Conservation (phyloP, 225 moss, liverwort and hornwort species). For the Takakia lepidozioides region DNA sequence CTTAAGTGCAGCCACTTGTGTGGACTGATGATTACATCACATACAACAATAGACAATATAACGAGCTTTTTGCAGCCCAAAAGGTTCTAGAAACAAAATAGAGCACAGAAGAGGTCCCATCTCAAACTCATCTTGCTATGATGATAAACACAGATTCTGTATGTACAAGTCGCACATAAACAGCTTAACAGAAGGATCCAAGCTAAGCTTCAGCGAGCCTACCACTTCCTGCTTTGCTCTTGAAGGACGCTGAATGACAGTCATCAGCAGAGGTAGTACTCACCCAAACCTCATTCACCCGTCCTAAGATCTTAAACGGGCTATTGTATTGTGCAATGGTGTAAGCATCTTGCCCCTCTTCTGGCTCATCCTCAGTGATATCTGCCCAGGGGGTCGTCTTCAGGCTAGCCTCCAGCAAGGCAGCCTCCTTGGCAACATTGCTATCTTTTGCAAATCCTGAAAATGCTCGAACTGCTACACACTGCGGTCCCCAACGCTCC, state of each 20-base stretch:
- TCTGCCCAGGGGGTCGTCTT: constrained; percentile 43
- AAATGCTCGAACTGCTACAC: constrained; percentile 72
- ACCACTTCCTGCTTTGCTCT: constrained; percentile 17
- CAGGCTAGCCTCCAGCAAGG: constrained; percentile 53
- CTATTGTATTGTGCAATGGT: constrained; percentile 80
- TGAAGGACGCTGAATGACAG: constrained; percentile 34
- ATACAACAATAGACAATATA: no score
- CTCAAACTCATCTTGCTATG: no score
- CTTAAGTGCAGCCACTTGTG: no score
- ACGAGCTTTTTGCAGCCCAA: no score
- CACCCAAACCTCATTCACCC: constrained; percentile 92
- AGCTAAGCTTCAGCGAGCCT: background rate
- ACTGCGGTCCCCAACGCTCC: constrained; percentile 54
- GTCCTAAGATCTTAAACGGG: constrained; percentile 68
- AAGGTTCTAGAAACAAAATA: no score
- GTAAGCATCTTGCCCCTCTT: constrained; percentile 69
- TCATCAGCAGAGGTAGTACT: constrained; percentile 34
- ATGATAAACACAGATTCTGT: no score
- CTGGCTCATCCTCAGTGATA: constrained; percentile 34
- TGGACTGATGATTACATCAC: no score
- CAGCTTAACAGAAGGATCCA: no score
- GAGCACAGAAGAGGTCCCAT: no score
- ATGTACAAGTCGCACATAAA: no score
- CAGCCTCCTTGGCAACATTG: constrained; percentile 70
- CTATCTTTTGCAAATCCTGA: constrained; percentile 71